A percentile compares a stretch with the other conserved stretches of the same genome.
These are phyloP conservation scores for Chaetoceros muelleri DNA, from an alignment of 108 stramenopile genomes.

Conservation along the genomic window DNA sequence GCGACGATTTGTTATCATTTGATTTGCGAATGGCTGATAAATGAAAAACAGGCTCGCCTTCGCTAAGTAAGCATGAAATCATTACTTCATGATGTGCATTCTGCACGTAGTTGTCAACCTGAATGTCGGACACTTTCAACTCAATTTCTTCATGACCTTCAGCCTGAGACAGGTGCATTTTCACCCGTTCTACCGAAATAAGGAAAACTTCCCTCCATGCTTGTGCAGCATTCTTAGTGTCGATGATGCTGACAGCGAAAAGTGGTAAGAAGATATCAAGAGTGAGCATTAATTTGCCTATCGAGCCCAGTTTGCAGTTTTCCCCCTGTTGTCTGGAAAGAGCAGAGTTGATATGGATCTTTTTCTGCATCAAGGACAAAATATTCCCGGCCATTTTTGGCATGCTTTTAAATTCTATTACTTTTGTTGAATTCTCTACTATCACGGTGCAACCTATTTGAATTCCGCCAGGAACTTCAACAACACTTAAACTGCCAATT, in stretches of 20 bases:
- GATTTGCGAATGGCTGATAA: conserved; percentile 53
- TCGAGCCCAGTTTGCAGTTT: too few species aligned
- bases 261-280: conserved; percentile 37
- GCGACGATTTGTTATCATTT: conserved; percentile 39
- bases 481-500: conserved; percentile 50
- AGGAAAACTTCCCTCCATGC: conserved; percentile 59
- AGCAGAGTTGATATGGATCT: too few species aligned
- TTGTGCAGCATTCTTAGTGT: conserved; percentile 26
- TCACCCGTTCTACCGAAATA: conserved; percentile 28
- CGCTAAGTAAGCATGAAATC: conserved; percentile 30
- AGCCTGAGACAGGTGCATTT: conserved; percentile 40
- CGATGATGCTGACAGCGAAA: conserved; percentile 46
- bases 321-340: too few species aligned
- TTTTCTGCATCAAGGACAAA: neutral
- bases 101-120: conserved; percentile 70
- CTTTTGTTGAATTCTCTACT: conserved; percentile 68
- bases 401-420: conserved; percentile 57
- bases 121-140: conserved; percentile 31
- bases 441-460: conserved; percentile 44
- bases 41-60: conserved; percentile 52
- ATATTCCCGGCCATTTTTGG: neutral
- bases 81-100: conserved; percentile 62
- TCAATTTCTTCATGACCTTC: conserved; percentile 74
- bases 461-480: conserved; percentile 22
- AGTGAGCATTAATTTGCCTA: too few species aligned